phyloP scores from a whole-genome alignment of 164 flowering plant species.

The Cinnamomum chago region DNA sequence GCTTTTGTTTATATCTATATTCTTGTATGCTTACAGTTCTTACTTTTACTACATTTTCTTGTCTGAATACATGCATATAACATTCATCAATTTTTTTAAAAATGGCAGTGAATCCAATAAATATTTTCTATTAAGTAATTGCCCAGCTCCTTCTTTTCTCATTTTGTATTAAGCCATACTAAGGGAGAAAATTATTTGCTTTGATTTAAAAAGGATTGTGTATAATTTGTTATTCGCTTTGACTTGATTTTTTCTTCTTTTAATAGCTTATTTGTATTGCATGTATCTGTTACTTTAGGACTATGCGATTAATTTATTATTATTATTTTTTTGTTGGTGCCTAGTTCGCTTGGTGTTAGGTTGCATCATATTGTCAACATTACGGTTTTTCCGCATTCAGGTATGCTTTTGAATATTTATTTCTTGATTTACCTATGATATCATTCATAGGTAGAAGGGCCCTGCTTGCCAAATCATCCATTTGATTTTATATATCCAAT shows the following conservation, averaged over 20 bases:
- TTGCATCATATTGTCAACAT: constrained; percentile 49
- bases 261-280: not conserved
- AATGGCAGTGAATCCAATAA: too few relatives aligned
- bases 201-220: not conserved
- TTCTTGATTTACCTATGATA: not conserved
- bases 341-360: constrained; percentile 81
- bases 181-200: not conserved
- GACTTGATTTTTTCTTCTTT: not conserved
- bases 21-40: not conserved
- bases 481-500: too few relatives aligned
- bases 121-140: too few relatives aligned
- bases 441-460: not conserved
- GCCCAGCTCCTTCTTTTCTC: not conserved
- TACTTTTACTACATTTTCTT: too few relatives aligned
- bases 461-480: not conserved
- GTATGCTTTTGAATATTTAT: constrained; percentile 25
- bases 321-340: constrained; percentile 1
- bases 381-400: constrained; percentile 72
- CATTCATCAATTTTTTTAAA: too few relatives aligned
- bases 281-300: not conserved
- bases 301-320: not conserved
- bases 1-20: too few relatives aligned
- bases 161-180: not conserved
- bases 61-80: too few relatives aligned
- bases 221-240: not conserved